Evolutionary conservation across 1,284 basidiomycete genomes (phyloP).

Genomic region (Phellinidium pouzarii): DNA sequence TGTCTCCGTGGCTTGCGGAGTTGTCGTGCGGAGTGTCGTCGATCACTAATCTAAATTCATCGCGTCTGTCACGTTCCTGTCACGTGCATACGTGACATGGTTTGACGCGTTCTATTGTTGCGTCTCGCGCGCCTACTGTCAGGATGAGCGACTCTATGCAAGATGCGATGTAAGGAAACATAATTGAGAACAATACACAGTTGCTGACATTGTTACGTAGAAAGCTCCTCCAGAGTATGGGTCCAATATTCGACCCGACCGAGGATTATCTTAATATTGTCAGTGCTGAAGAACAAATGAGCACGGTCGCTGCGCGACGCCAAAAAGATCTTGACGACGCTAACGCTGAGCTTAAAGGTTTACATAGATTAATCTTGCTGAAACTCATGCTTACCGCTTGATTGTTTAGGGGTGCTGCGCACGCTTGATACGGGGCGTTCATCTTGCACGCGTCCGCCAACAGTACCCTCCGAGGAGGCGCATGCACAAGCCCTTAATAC

Average conservation of each 20-base stretch:
- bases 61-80: background rate
- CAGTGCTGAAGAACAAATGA: slow-evolving; percentile 61
- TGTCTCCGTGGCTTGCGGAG: background rate
- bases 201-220: slow-evolving; percentile 29
- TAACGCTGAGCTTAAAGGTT: slow-evolving; percentile 55
- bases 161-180: slow-evolving; percentile 20
- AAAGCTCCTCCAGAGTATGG: slow-evolving; percentile 60
- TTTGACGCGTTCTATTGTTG: too few relatives aligned
- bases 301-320: slow-evolving; percentile 42
- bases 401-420: slow-evolving; percentile 43
- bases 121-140: too few relatives aligned
- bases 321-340: slow-evolving; percentile 61
- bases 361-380: slow-evolving; percentile 16
- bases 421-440: slow-evolving; percentile 59
- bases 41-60: background rate
- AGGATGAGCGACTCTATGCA: slow-evolving; percentile 43
- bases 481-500: slow-evolving; percentile 57
- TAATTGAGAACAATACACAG: background rate
- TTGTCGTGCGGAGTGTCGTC: background rate
- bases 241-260: slow-evolving; percentile 62
- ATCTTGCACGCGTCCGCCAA: slow-evolving; percentile 61
- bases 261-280: slow-evolving; percentile 70
- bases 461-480: slow-evolving; percentile 57
- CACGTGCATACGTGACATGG: background rate
- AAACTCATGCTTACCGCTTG: background rate